Percentiles rank a stretch among this genome's conserved stretches.
These are phyloP conservation scores for Lenzites betulinus DNA, from an alignment of 768 basidiomycete species.

Conservation along the genomic window DNA sequence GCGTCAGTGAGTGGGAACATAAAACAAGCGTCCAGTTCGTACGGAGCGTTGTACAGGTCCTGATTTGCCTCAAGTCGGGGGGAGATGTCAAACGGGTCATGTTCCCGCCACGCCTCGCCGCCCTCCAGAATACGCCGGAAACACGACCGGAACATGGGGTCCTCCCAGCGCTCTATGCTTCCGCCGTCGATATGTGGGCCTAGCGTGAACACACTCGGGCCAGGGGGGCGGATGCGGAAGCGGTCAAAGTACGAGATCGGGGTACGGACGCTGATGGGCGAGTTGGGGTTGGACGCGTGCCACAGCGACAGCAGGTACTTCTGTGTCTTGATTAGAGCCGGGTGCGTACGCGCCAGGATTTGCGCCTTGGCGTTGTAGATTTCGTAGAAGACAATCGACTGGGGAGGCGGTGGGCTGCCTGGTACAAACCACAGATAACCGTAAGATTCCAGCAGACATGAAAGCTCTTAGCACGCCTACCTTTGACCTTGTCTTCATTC, in stretches of 20 bases:
- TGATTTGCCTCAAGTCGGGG: conserved; percentile 59
- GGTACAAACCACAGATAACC: background rate
- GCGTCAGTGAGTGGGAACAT: background rate
- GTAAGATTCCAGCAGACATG: background rate
- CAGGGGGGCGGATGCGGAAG: conserved; percentile 70
- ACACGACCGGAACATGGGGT: conserved; percentile 53
- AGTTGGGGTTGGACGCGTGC: conserved; percentile 48
- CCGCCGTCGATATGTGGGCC: conserved; percentile 70
- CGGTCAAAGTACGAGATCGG: conserved; percentile 81
- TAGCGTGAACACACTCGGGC: conserved; percentile 65
- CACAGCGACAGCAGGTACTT: conserved; percentile 58
- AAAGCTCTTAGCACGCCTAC: conserved; percentile 28
- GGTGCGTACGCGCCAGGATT: conserved; percentile 68
- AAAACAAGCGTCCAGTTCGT: background rate
- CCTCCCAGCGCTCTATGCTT: conserved; percentile 77
- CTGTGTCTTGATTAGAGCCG: conserved; percentile 58
- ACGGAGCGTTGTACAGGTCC: conserved; percentile 65
- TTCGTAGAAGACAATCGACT: conserved; percentile 73
- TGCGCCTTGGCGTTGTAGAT: conserved; percentile 70
- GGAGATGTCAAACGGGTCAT: conserved; percentile 66
- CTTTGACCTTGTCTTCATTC: conserved; percentile 51
- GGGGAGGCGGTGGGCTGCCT: conserved; percentile 58
- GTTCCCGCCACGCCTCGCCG: conserved; percentile 49
- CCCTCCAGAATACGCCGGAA: conserved; percentile 57
- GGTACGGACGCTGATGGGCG: conserved; percentile 49